Evolutionary conservation across 305 asterid genomes (phyloP), one percentile per base, ranked within the genome.

Genomic region (Striga hermonthica): DNA sequence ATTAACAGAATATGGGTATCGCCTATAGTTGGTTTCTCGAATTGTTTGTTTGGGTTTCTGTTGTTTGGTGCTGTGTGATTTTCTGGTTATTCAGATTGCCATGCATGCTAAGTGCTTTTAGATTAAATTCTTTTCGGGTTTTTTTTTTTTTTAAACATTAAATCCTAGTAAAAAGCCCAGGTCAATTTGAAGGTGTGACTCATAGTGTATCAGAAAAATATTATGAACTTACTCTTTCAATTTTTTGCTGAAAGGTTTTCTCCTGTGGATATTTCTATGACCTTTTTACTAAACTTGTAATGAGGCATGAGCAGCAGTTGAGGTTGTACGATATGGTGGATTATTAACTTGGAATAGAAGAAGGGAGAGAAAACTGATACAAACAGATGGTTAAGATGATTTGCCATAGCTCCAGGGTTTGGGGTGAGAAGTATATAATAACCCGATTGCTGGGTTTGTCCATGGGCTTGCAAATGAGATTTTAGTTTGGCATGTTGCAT

Each of bases 41-140:
- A 34, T 49, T 60, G 37, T 40, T 60, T n/a, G 35, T 60, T 8
- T 39, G 62, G 40, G 39, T 61, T 8, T 5, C 31, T 40, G 38
- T 13, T 40, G 61, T 55, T n/a, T n/a, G 60, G 11, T 55, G 22
- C 15, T 36, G 49, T 22, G 44, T 4, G 40, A 15, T 31, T 58
- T 14, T 37, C 7, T 38, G 45, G 10, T 59, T 7, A 10, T 40
- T 31, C 10, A 39, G 13, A 22, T 16, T 54, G 53, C 53, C 9
- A n/a, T n/a, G n/a, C n/a, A 54, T 10, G 59, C n/a, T 7, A 9
- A 11, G 5, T 55, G 38, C 39, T 34, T 55, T 56, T 35, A 41
- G 49, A 7, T 3, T 6, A 9, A 28, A 34, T 22, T 40, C 39
- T 4, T n/a, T n/a, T n/a, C n/a, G n/a, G n/a, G n/a, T n/a, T n/a